Evolutionary conservation across 2,329 filamentous ascomycete genomes (phyloP), one percentile per base, ranked within the genome.

Genomic region (Plenodomus tracheiphilus): DNA sequence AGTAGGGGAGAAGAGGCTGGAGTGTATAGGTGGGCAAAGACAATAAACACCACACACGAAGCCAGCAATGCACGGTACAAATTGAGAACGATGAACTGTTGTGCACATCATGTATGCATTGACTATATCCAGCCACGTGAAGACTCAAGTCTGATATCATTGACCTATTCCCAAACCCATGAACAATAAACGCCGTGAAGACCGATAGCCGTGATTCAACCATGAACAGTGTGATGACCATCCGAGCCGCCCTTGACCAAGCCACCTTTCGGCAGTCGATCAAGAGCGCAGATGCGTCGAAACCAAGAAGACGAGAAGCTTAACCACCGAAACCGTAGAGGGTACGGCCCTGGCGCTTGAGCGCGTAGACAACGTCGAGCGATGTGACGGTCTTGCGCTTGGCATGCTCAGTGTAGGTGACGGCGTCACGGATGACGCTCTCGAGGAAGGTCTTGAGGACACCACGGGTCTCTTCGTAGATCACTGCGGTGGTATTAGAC

Each of bases 311-410:
- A 36, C 39, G 43, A 58, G 48, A 49, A 44, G 69, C 69, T 85
- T 89, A 93, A 83, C 88, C 89, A 83, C 89, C 89, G 83, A 92
- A 92, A 81, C 89, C 88, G 82, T 92, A 93, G 61, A 92, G 87
- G 73, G 88, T 76, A 57, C 87, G 81, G 70, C 83, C 83, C 75
- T 86, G 83, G 70, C 83, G 77, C 80, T 86, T 84, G 59, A 84
- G 75, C 48, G 80, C 81, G 65, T 85, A 84, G 72, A 85, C 82
- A 32, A 85, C 83, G 63, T 85, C 82, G 57, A 85, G 81, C 4
- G 82, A 84, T 41, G 82, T 89, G 74, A 89, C 86, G 13, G 86
- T 89, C 85, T 89, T 89, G 77, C 86, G 85, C 84, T 89, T 89
- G 77, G 86, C 86, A 79, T 89, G 86, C 79, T 89, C 86, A 47